Base-by-base conservation (phyloP, 1,284 basidiomycete genomes). In the Apiotrichum siamense region DNA sequence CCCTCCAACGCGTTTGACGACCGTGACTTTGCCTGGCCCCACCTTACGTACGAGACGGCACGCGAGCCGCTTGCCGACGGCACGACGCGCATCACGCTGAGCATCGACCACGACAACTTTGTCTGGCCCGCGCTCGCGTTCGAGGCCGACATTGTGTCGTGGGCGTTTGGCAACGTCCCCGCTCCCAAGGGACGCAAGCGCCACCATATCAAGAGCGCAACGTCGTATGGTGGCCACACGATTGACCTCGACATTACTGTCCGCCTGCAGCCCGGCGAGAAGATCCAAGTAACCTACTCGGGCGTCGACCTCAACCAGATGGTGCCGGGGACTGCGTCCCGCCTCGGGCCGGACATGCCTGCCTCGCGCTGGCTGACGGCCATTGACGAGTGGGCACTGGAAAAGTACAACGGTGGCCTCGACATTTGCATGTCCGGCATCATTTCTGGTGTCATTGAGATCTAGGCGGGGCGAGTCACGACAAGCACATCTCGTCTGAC, bases 81-180 rank as follows among this genome's bases (percentile, higher is more conserved):
- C 7, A 79, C 80, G 3, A 78, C 91, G 49, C 81, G 77, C 44
- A 69, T 97, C 44, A 84, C 82, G 6, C 67, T 97, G 27, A 75
- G 79, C 39, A 79, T 97, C 39, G 76, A 81, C 39, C 92, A 97
- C 74, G 87, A 88, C 2, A 86, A 85, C 11, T 50, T 72, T 12
- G 66, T 70, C 12, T 67, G 48, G 56, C 50, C 66, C 81, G 90
- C 88, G 1, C 80, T 98, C 47, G 87, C 90, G 0, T 97, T 98
- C 64, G 86, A 93, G 49, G 93, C 90, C 0, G 86, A 96, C 56
- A 88, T 98, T 7, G 70, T 93, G 17, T 75, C 81, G 49, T 97
- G 94, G 94, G 85, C 80, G 27, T 77, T 91, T 35, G 86, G 88
- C 63, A n/a, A n/a, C n/a, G 77, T 84, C 56, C 79, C 81, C 50